A percentile compares a stretch with the other conserved stretches of the same genome.
These are phyloP conservation scores for Gorgonomyces haynaldii DNA, from an alignment of 192 early-diverging fungal genomes.

Conservation along the genomic window DNA sequence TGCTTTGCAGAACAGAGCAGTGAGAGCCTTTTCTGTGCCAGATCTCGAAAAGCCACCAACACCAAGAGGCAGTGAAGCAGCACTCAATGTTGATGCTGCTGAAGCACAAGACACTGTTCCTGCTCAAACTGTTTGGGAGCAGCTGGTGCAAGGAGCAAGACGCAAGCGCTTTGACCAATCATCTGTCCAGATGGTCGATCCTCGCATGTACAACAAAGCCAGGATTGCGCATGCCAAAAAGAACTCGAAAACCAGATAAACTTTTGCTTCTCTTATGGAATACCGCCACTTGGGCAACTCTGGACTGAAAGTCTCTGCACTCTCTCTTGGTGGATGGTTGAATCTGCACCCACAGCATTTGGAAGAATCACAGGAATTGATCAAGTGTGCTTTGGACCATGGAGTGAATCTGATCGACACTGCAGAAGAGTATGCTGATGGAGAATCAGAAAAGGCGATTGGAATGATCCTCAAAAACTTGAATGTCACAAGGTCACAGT, in stretches of 20 bases:
- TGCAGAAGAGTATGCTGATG: constrained; percentile 42
- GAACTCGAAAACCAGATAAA: no score
- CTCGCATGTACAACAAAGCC: not conserved
- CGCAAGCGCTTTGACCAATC: not conserved
- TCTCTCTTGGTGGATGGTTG: constrained; percentile 60
- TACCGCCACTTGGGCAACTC: constrained; percentile 67
- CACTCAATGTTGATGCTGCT: not conserved
- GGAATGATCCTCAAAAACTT: constrained; percentile 66
- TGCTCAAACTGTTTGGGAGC: not conserved
- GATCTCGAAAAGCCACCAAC: not conserved
- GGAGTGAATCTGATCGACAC: constrained; percentile 71
- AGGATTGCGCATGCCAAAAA: not conserved
- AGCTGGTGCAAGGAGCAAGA: not conserved
- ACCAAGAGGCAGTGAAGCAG: not conserved
- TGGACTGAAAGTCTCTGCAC: constrained; percentile 62
- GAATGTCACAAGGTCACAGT: constrained; percentile 52
- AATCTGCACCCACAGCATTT: constrained; percentile 64
- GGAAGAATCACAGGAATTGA: constrained; percentile 35
- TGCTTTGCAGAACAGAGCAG: not conserved
- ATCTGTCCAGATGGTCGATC: not conserved
- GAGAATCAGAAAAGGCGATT: constrained; percentile 65
- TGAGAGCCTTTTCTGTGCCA: not conserved
- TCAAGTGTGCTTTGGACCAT: constrained; percentile 50
- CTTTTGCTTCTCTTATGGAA: no score
- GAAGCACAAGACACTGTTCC: not conserved